Evolutionary conservation across 352 stramenopile species (phyloP), one percentile per base, ranked within the genome.

Genomic region (Pseudoperonospora humuli): DNA sequence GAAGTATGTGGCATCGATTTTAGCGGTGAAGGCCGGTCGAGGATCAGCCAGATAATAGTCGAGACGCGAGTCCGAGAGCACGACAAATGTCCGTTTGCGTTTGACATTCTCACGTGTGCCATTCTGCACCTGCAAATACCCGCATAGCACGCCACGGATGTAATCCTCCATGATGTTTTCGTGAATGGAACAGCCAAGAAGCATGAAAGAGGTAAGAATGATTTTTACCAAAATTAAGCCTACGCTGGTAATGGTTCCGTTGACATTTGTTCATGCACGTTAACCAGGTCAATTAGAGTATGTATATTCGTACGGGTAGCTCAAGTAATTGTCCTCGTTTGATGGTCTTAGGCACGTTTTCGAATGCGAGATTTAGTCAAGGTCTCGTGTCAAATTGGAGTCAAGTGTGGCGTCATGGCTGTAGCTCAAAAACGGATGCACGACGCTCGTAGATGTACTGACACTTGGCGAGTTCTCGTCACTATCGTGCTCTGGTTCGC

Each of bases 141-240:
- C n/a, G n/a, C n/a, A n/a, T n/a, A n/a, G n/a, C n/a, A n/a, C n/a
- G 5, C 75, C 75, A 29, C 70, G 70, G 28, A 86, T 84, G 55
- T 86, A 86, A 43, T 86, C 71, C 29, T 86, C 75, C 71, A 84
- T 84, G 43, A 23, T 34, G 1, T n/a, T n/a, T n/a, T n/a, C n/a
- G 2, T 24, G 23, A 46, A 15, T 10, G 19, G 9, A 39, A 7
- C 6, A 49, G 21, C 17, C 3, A 17, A 38, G 21, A 39, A 35
- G 33, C 27, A 13, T 7, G 18, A 29, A 14, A 32, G 15, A 36
- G 31, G 24, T 55, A 25, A 43, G 47, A 59, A 56, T 23, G 24
- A 9, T 7, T n/a, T 42, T 33, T 19, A 32, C 44, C 48, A 59
- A 59, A 54, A 40, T 49, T 59, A 45, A 19, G 20, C 14, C 9